Evolutionary conservation across 2,329 filamentous ascomycete genomes (phyloP).

Genomic region (Pyricularia sp.): DNA sequence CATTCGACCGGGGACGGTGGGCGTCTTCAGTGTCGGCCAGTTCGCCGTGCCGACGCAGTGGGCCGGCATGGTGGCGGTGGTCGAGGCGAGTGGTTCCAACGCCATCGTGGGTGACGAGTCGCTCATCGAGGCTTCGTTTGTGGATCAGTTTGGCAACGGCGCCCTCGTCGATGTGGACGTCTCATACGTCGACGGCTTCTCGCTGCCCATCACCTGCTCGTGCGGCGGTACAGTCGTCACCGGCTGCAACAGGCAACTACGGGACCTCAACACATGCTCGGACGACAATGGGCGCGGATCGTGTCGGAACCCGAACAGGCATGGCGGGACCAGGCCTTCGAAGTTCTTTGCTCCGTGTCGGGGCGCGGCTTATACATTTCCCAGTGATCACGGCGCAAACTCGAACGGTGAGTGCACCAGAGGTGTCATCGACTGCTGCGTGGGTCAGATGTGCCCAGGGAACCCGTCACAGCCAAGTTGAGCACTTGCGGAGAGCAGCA

Average conservation of each 20-base stretch:
- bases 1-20: constrained; percentile 9
- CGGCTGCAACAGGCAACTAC: constrained; percentile 15
- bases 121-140: constrained; percentile 11
- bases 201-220: constrained; percentile 13
- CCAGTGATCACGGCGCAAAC: constrained; percentile 39
- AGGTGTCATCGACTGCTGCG: constrained; percentile 2
- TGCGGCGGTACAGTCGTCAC: constrained; percentile 10
- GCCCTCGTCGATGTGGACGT: constrained; percentile 13
- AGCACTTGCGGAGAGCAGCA: not conserved
- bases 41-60: constrained; percentile 14
- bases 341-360: constrained; percentile 37
- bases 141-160: not conserved
- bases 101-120: constrained; percentile 8
- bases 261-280: constrained; percentile 9
- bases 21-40: constrained; percentile 4
- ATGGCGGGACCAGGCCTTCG: constrained; percentile 12
- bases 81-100: constrained; percentile 4
- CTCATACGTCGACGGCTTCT: constrained; percentile 15
- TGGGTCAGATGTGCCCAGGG: not conserved
- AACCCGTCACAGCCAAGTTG: not conserved
- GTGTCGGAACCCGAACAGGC: constrained; percentile 13
- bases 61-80: constrained; percentile 13
- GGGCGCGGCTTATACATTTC: constrained; percentile 35
- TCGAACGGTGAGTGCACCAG: constrained; percentile 32
- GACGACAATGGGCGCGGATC: constrained; percentile 9